These are phyloP conservation scores for Blastocystis sp. DNA, from an alignment of 352 stramenopile genomes.

Conservation along the genomic window DNA sequence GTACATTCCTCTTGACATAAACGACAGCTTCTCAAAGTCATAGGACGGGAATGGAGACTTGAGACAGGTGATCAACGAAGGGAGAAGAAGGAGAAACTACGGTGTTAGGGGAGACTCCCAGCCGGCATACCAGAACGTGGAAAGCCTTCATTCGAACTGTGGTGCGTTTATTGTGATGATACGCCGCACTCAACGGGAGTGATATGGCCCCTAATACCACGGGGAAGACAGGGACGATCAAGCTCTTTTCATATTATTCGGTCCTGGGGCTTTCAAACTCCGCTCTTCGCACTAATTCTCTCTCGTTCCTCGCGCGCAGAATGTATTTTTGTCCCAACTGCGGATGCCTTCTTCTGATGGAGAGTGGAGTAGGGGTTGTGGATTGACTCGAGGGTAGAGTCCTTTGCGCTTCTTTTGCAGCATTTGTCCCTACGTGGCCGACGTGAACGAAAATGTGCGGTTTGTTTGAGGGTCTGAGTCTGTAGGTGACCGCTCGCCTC, in stretches of 20 bases:
- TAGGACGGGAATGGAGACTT: slow-evolving; percentile 50
- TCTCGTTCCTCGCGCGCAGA: not conserved
- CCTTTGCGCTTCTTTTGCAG: slow-evolving; percentile 71
- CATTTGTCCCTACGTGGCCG: slow-evolving; percentile 56
- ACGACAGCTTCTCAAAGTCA: slow-evolving; percentile 32
- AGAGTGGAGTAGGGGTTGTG: slow-evolving; percentile 18
- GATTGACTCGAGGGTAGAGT: not conserved
- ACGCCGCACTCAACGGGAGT: not conserved
- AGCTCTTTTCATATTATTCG: not conserved
- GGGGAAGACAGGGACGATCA: not conserved
- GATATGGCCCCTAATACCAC: not conserved
- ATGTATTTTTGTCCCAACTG: slow-evolving; percentile 74
- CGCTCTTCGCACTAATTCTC: not conserved
- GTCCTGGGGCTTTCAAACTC: not conserved
- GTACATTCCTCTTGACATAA: slow-evolving; percentile 52
- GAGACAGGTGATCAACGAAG: slow-evolving; percentile 19
- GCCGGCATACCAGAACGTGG: slow-evolving; percentile 1
- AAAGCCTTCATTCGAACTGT: slow-evolving; percentile 1
- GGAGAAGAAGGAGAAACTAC: slow-evolving; percentile 60
- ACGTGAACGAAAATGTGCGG: slow-evolving; percentile 39
- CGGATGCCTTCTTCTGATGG: slow-evolving; percentile 62
- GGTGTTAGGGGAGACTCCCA: not conserved
- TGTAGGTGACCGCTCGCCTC: slow-evolving; percentile 38
- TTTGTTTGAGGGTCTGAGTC: not conserved
- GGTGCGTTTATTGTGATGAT: not conserved